Evolutionary conservation across 306 rosid species (phyloP).

Genomic region (Cotoneaster glaucophyllus): DNA sequence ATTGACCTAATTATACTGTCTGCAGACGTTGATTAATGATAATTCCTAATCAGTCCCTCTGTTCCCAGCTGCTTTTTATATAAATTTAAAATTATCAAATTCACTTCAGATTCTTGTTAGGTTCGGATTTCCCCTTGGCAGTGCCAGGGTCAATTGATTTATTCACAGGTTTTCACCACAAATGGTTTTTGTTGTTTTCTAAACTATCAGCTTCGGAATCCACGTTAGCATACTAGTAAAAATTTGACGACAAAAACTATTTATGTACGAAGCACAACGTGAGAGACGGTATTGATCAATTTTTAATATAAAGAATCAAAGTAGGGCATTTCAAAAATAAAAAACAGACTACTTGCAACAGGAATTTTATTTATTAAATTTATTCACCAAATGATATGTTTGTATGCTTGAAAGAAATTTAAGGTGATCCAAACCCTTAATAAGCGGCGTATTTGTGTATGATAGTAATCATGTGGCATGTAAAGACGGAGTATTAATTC

Average conservation of each 20-base stretch:
- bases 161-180: not conserved
- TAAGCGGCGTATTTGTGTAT: not conserved
- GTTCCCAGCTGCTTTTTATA: not conserved
- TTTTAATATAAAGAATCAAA: not conserved
- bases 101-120: constrained; percentile 6
- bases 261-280: no score
- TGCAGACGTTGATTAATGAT: constrained; percentile 7
- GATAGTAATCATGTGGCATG: not conserved
- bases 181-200: not conserved
- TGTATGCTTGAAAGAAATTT: not conserved
- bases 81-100: not conserved
- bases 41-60: not conserved
- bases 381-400: not conserved
- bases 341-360: no score
- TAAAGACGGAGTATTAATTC: not conserved
- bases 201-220: not conserved
- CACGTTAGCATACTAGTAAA: not conserved
- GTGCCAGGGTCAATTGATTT: not conserved
- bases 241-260: no score
- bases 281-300: not conserved
- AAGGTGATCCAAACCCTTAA: not conserved
- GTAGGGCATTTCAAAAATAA: not conserved
- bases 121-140: not conserved
- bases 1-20: not conserved
- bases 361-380: not conserved